Conservation (phyloP, 2,329 filamentous ascomycete species). For the Trichoderma sp. region DNA sequence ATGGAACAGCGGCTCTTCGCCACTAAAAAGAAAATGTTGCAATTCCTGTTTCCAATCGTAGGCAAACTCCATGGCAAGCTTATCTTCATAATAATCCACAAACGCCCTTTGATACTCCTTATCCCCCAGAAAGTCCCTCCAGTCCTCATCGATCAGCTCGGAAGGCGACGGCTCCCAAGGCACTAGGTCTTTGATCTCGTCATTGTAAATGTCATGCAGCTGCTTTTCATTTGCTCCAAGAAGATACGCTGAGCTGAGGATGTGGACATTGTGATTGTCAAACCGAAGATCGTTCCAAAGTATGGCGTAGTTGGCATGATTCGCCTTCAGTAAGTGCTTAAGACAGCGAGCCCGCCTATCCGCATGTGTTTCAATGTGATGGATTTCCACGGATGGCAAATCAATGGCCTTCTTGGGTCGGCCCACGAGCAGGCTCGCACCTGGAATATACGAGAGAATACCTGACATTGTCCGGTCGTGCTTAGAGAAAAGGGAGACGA, state of each 20-base stretch:
- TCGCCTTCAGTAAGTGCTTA: conserved; percentile 86
- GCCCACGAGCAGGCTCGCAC: conserved; percentile 30
- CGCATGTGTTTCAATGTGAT: conserved; percentile 74
- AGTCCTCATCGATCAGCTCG: conserved; percentile 80
- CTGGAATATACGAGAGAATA: conserved; percentile 35
- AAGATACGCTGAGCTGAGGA: conserved; percentile 80
- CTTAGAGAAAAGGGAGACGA: background rate
- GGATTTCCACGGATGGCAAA: conserved; percentile 67
- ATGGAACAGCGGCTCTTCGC: conserved; percentile 75
- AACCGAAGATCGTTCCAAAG: conserved; percentile 71
- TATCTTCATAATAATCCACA: conserved; percentile 94
- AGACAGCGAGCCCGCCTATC: conserved; percentile 79
- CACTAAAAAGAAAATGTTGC: conserved; percentile 70
- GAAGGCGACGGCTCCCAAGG: conserved; percentile 80
- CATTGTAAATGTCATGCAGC: conserved; percentile 77
- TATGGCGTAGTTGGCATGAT: conserved; percentile 86
- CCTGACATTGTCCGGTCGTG: conserved; percentile 30
- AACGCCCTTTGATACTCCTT: conserved; percentile 82
- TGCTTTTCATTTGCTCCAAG: conserved; percentile 72
- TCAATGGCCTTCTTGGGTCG: conserved; percentile 41
- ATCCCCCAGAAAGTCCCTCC: conserved; percentile 80
- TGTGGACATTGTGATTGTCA: conserved; percentile 81
- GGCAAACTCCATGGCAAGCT: conserved; percentile 65
- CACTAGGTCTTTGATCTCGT: conserved; percentile 67
- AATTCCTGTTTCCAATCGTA: conserved; percentile 85